Percentiles rank a stretch among this genome's conserved stretches.
Conservation (phyloP, 2,329 filamentous ascomycete genomes). For the Cladophialophora bantiana region DNA sequence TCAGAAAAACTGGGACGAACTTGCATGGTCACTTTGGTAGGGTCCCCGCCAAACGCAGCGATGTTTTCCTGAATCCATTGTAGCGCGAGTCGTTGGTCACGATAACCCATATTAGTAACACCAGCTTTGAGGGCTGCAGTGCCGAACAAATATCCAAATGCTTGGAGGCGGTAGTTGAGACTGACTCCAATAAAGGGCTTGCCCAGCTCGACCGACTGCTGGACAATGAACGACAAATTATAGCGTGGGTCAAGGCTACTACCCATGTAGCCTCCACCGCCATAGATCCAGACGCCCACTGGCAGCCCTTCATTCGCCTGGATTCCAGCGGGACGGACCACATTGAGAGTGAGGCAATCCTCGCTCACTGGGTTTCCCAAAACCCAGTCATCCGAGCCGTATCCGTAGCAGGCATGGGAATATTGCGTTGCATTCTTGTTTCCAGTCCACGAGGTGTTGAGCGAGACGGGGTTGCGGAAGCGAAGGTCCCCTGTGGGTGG, state of each 20-base stretch:
- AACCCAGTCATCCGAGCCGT: constrained; percentile 48
- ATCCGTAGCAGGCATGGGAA: constrained; percentile 58
- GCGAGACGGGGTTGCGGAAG: constrained; percentile 58
- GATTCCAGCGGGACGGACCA: constrained; percentile 62
- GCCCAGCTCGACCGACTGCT: constrained; percentile 59
- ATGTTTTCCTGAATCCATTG: constrained; percentile 51
- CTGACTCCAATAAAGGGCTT: constrained; percentile 63
- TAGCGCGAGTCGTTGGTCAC: constrained; percentile 48
- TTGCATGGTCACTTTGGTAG: constrained; percentile 48
- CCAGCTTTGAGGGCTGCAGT: constrained; percentile 29
- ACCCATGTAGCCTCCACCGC: constrained; percentile 57
- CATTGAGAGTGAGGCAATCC: constrained; percentile 53
- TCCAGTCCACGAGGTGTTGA: constrained; percentile 57
- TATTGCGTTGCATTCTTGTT: constrained; percentile 54
- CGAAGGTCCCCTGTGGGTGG: constrained; percentile 59
- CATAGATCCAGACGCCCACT: constrained; percentile 68
- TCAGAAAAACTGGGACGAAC: constrained; percentile 15
- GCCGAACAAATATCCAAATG: constrained; percentile 62
- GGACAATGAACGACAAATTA: constrained; percentile 67
- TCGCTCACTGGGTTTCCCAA: constrained; percentile 52
- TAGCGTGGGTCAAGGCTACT: constrained; percentile 63
- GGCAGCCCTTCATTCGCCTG: constrained; percentile 54
- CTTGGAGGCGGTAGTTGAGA: constrained; percentile 61
- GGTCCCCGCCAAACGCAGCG: constrained; percentile 47
- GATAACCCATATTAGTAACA: constrained; percentile 64